Percentiles rank a stretch among this genome's conserved stretches.
Conservation (phyloP, 371 early-diverging fungal genomes). For the Mortierella sp. region DNA sequence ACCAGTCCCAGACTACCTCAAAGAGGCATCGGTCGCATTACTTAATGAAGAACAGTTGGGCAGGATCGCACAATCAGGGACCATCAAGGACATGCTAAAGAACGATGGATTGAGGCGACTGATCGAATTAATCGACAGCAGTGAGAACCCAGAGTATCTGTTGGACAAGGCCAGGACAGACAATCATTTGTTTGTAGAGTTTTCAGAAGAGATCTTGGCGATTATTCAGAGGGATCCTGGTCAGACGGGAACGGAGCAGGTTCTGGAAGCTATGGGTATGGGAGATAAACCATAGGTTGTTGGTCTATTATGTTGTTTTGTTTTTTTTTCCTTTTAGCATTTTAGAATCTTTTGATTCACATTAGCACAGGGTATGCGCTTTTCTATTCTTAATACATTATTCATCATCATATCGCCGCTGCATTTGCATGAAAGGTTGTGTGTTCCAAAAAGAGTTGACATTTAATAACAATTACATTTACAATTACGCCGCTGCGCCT, state of each 20-base stretch:
- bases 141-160: constrained; percentile 55
- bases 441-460: not conserved
- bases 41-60: constrained; percentile 38
- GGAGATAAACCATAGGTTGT: constrained; percentile 13
- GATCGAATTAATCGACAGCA: constrained; percentile 51
- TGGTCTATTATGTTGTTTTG: not conserved
- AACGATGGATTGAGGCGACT: constrained; percentile 39
- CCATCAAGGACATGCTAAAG: constrained; percentile 42
- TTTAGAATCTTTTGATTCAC: not conserved
- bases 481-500: not conserved
- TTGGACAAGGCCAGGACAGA: constrained; percentile 52
- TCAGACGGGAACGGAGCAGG: constrained; percentile 48
- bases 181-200: constrained; percentile 45
- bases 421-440: not conserved
- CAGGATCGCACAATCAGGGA: constrained; percentile 35
- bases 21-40: constrained; percentile 45
- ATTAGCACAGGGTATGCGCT: not conserved
- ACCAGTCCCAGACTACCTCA: constrained; percentile 42
- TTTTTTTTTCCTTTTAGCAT: not conserved
- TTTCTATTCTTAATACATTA: not conserved
- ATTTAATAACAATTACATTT: constrained; percentile 7
- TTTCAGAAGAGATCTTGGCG: constrained; percentile 53
- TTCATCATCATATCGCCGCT: too few species aligned
- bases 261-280: constrained; percentile 55
- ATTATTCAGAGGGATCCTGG: constrained; percentile 39